Base-by-base conservation (phyloP, 495 filamentous ascomycete species). In the Penicillium longicatenatum region DNA sequence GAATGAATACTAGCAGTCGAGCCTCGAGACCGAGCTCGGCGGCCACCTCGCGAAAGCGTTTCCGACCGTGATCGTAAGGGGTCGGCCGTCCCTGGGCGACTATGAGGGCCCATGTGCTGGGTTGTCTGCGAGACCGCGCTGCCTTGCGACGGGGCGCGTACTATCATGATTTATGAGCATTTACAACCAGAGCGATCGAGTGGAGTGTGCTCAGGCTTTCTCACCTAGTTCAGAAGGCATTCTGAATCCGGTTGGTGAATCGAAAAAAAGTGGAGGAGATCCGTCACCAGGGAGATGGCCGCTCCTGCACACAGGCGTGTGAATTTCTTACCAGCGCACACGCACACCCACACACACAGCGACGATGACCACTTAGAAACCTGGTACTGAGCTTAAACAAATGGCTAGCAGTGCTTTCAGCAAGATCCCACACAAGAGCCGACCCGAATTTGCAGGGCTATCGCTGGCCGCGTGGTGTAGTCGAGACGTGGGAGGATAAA, bases 1-100 rank as follows among this genome's bases (percentile, higher is more conserved):
- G 86, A 92, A 59, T 87, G 88, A 14, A 86, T 83, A 51, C 90
- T 93, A n/a, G 90, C 85, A 5, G 91, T 94, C 44, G 92, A 97
- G 39, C 88, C 91, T 74, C 90, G 80, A 29, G 92, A 96, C 31
- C 84, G 78, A 52, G 89, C 82, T 44, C 89, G 83, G 66, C 84
- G 88, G 64, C 79, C 81, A 55, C 84, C 82, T 49, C 78, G 78
- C 2, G 86, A 87, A 29, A 77, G 77, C 19, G 83, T 86, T 67
- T 80, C 83, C 3, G 86, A 87, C 17, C 86, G 81, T 48, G 81
- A 79, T 57, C 86, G 70, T 64, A 76, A 63, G 20, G 73, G 73
- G 60, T 79, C 77, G 9, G 74, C 77, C 10, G 75, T 78, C 21
- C 75, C 75, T 29, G 77, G 77, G 31, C 77, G 75, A 59, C 75